These are phyloP conservation scores for Linnemannia zychae DNA, from an alignment of 192 early-diverging fungal species.

Conservation along the genomic window DNA sequence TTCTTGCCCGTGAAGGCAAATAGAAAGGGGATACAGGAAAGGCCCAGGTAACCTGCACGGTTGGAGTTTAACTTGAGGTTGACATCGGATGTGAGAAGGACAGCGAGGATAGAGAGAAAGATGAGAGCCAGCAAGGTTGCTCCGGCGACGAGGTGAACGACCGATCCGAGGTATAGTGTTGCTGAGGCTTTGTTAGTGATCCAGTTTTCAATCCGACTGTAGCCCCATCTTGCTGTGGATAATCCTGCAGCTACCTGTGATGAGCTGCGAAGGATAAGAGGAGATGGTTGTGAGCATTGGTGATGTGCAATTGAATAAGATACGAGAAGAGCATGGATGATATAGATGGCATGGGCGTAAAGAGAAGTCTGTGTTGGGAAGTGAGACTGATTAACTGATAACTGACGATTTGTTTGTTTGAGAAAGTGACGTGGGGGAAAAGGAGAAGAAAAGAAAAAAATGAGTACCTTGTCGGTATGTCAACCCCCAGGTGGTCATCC, in stretches of 20 bases:
- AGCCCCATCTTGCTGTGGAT: slow-evolving; percentile 23
- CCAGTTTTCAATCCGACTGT: slow-evolving; percentile 40
- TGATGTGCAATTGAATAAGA: too few species aligned
- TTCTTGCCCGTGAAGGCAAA: slow-evolving; percentile 65
- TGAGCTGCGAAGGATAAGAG: background rate
- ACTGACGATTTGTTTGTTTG: background rate
- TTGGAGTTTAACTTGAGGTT: slow-evolving; percentile 63
- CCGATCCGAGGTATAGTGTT: slow-evolving; percentile 42
- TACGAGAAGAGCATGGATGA: too few species aligned
- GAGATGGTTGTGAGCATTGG: background rate
- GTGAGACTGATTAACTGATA: background rate
- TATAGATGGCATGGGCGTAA: too few species aligned
- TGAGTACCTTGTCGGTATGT: slow-evolving; percentile 8
- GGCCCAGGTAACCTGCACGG: slow-evolving; percentile 62
- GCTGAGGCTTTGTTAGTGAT: slow-evolving; percentile 61
- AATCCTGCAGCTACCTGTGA: background rate
- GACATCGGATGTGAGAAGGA: slow-evolving; percentile 48
- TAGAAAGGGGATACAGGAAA: slow-evolving; percentile 63
- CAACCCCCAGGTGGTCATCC: background rate
- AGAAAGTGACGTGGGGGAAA: background rate
- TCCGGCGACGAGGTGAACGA: slow-evolving; percentile 53
- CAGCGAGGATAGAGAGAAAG: slow-evolving; percentile 46
- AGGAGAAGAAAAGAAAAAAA: background rate
- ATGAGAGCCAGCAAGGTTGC: slow-evolving; percentile 52
- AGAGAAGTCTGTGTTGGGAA: background rate